Conservation (phyloP, 495 filamentous ascomycete species). For the Amorphotheca resinae region DNA sequence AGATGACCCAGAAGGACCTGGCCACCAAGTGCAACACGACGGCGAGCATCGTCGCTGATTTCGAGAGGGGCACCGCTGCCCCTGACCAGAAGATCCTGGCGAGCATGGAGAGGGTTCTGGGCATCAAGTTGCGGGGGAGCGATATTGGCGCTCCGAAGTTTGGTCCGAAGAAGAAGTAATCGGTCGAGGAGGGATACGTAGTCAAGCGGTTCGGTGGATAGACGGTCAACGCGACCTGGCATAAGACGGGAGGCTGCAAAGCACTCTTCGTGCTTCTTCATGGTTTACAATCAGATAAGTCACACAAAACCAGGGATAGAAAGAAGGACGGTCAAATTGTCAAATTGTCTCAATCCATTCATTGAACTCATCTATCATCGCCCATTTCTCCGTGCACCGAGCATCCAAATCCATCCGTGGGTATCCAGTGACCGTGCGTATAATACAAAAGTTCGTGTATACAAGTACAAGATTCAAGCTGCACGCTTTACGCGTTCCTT, state of each 20-base stretch:
- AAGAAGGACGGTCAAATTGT: not conserved
- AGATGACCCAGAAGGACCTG: slow-evolving; percentile 95
- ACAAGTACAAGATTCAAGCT: slow-evolving; percentile 8
- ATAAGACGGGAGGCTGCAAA: not conserved
- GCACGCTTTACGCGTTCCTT: slow-evolving; percentile 28
- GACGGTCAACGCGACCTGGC: not conserved
- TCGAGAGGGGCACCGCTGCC: slow-evolving; percentile 68
- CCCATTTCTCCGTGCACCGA: not conserved
- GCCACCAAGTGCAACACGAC: slow-evolving; percentile 91
- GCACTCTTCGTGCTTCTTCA: not conserved
- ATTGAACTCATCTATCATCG: not conserved
- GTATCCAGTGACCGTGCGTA: not conserved
- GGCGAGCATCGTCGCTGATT: slow-evolving; percentile 62
- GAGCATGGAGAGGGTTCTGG: slow-evolving; percentile 72
- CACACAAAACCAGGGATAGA: slow-evolving; percentile 3
- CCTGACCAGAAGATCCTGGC: slow-evolving; percentile 77
- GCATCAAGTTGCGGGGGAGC: slow-evolving; percentile 68
- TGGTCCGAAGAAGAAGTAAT: slow-evolving; percentile 34
- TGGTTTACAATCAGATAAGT: slow-evolving; percentile 12
- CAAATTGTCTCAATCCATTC: not conserved
- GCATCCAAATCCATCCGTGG: not conserved
- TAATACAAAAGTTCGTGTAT: too few species aligned
- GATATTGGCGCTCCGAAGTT: slow-evolving; percentile 70
- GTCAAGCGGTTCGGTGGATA: too few species aligned
- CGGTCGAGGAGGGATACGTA: not conserved